Percentiles rank a stretch among this genome's conserved stretches.
phyloP scores from a whole-genome alignment of 192 early-diverging fungal genomes.

The Thamnidium elegans region DNA sequence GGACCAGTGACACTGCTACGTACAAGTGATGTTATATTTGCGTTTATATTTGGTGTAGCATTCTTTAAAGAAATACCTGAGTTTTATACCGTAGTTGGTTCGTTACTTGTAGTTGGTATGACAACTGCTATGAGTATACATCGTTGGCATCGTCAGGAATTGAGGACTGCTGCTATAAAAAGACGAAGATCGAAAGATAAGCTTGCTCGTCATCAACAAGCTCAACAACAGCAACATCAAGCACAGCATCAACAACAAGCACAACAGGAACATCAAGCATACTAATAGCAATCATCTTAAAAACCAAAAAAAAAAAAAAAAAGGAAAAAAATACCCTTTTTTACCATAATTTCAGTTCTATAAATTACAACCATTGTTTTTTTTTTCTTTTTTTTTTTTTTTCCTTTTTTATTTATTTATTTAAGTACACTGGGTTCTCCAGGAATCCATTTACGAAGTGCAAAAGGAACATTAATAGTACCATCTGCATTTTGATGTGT shows the following conservation, averaged over 20 bases:
- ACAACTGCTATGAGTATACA: slow-evolving; percentile 60
- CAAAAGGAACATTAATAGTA: slow-evolving; percentile 64
- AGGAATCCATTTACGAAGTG: slow-evolving; percentile 68
- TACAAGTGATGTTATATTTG: slow-evolving; percentile 77
- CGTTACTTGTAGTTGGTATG: slow-evolving; percentile 56
- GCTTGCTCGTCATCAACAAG: background rate
- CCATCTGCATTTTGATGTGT: slow-evolving; percentile 76
- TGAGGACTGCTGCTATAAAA: background rate
- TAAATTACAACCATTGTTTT: background rate
- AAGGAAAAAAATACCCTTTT: background rate
- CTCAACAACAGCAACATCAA: background rate
- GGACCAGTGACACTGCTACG: slow-evolving; percentile 71
- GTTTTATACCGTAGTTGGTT: slow-evolving; percentile 51
- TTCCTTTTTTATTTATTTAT: no score
- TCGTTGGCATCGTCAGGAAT: slow-evolving; percentile 46
- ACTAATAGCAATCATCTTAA: background rate
- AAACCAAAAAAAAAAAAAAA: background rate
- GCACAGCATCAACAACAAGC: background rate
- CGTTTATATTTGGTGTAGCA: slow-evolving; percentile 67
- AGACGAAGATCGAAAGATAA: slow-evolving; percentile 4
- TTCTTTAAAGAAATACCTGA: slow-evolving; percentile 67
- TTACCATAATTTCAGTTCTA: no score
- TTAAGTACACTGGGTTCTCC: slow-evolving; percentile 29
- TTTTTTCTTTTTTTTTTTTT: background rate
- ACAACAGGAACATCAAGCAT: no score